Percentiles rank a stretch among this genome's conserved stretches.
phyloP scores from a whole-genome alignment of 805 yeast species.

The Cyberlindnera bimundalis region DNA sequence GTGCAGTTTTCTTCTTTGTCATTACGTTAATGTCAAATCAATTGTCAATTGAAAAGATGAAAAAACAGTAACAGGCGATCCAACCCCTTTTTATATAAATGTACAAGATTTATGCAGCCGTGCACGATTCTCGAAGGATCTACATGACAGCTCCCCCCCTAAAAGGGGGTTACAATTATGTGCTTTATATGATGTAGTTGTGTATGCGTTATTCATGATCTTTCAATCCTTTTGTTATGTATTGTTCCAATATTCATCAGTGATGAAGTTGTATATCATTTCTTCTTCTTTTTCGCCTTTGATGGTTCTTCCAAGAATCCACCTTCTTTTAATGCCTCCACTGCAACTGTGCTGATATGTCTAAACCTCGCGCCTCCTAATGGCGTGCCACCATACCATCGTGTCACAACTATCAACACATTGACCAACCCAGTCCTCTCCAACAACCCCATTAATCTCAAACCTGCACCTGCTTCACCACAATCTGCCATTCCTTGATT shows the following conservation, averaged over 20 bases:
- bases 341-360: conserved; percentile 56
- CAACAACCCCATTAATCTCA: conserved; percentile 50
- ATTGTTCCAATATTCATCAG: no score
- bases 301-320: conserved; percentile 24
- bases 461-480: conserved; percentile 77
- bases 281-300: conserved; percentile 4
- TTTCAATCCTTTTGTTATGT: no score
- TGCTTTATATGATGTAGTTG: no score
- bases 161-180: no score
- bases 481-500: conserved; percentile 65
- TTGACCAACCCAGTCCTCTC: conserved; percentile 48
- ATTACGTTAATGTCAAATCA: no score
- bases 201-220: no score
- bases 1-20: conserved; percentile 33
- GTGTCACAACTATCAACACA: conserved; percentile 61
- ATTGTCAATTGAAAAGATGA: no score
- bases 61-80: no score
- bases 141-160: no score
- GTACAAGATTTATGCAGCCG: no score
- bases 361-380: conserved; percentile 71
- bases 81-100: no score
- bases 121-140: no score
- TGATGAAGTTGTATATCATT: not conserved
- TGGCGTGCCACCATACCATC: conserved; percentile 84
- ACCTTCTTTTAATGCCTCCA: conserved; percentile 45